Conservation (phyloP, 768 basidiomycete species). For the Jaapia argillacea region DNA sequence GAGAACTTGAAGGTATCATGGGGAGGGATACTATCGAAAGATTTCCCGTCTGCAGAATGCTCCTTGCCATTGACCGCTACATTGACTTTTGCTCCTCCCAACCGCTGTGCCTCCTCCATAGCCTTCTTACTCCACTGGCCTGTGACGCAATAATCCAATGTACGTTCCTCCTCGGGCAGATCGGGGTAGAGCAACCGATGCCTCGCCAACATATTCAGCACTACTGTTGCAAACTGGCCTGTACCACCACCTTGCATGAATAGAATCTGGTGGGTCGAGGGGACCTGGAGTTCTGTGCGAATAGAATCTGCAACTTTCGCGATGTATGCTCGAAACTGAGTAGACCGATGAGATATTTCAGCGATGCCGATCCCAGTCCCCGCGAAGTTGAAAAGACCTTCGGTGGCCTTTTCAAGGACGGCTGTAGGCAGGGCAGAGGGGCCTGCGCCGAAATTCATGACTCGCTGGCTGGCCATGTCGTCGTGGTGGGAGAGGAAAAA, state of each 20-base stretch:
- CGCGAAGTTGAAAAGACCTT: constrained; percentile 84
- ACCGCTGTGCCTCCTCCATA: constrained; percentile 66
- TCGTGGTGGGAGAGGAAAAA: background rate
- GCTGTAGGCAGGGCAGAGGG: constrained; percentile 87
- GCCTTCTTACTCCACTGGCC: constrained; percentile 92
- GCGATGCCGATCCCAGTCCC: constrained; percentile 91
- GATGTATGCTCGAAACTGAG: constrained; percentile 73
- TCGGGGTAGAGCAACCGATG: constrained; percentile 70
- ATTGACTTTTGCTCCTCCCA: constrained; percentile 49
- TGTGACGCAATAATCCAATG: constrained; percentile 84
- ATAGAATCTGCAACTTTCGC: constrained; percentile 53
- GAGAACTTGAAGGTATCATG: constrained; percentile 69
- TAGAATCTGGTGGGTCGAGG: constrained; percentile 74
- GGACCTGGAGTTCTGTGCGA: constrained; percentile 71
- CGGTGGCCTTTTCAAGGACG: constrained; percentile 75
- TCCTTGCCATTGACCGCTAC: constrained; percentile 63
- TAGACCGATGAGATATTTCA: constrained; percentile 92
- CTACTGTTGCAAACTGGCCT: constrained; percentile 84
- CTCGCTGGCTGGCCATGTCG: constrained; percentile 35
- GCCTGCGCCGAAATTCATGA: constrained; percentile 89
- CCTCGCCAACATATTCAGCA: constrained; percentile 84
- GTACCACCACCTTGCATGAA: constrained; percentile 95
- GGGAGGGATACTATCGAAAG: constrained; percentile 74
- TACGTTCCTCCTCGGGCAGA: constrained; percentile 39
- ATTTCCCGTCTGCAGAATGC: constrained; percentile 53